Evolutionary conservation across 306 rosid genomes (phyloP), one percentile per base, ranked within the genome.

Genomic region (Malus orientalis): DNA sequence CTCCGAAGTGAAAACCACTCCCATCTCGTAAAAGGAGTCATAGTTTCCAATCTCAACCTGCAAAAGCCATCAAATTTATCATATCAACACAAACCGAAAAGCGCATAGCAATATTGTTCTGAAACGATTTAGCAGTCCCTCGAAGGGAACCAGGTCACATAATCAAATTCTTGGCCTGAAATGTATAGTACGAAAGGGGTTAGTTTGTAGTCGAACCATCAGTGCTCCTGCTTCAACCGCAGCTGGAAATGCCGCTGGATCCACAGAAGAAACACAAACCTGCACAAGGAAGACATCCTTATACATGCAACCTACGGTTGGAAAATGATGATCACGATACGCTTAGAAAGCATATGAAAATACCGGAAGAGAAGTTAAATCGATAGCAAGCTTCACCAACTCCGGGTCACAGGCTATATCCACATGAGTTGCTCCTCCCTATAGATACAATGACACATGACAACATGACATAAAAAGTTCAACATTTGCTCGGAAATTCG

Each of bases 381-480:
- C 84, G 63, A 86, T 80, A 33, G 96, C 97, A 74, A 94, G 91
- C 82, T 87, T 90, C 86, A 94, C 98, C 86, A 94, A 81, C 82
- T 88, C 96, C 1, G 97, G 93, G 73, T 94, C 97, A 79, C 97
- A 91, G 61, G 98, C 97, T 86, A 91, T 94, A 83, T 94, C 98
- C 79, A 94, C 97, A 54, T 91, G 98, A 83, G 97, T 94, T 70
- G 98, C 96, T 85, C 96, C 98, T 20, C 97, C 98, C 96, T 91
- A 76, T 16, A 68, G 47, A 57, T 70, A 60, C 49, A 44, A 75
- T 8, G 6, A 40, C 38, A 81, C 69, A 71, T 32, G 38, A 62
- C 29, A 70, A 29, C 11, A 38, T 23, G 14, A 68, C 6, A 11
- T 13, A 47, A 58, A 3, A 12, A 40, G 20, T 16, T 9, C 7